A percentile compares a stretch with the other conserved stretches of the same genome.
Evolutionary conservation across 768 basidiomycete species (phyloP).

Genomic region (Amanita muscaria): DNA sequence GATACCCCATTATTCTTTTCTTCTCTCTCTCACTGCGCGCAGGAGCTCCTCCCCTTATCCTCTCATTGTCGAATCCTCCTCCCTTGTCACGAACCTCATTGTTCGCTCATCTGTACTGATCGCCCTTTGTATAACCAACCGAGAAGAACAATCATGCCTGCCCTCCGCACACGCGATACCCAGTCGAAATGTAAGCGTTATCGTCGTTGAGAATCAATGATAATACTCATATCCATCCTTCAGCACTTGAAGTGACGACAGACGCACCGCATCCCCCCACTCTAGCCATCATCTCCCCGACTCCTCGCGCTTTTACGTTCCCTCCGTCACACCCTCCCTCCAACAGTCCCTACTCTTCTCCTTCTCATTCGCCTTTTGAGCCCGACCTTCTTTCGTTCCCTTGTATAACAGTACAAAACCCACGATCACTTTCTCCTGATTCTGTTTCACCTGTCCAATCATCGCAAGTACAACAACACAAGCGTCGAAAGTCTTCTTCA

Average conservation of each 20-base stretch:
- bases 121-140: constrained; percentile 17
- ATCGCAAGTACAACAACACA: constrained; percentile 21
- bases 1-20: constrained; percentile 41
- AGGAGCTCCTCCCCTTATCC: constrained; percentile 25
- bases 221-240: constrained; percentile 6
- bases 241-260: constrained; percentile 72
- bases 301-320: constrained; percentile 65
- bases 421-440: constrained; percentile 35
- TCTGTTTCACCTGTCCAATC: constrained; percentile 32
- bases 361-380: constrained; percentile 65
- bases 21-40: constrained; percentile 19
- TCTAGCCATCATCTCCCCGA: constrained; percentile 57
- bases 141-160: constrained; percentile 56
- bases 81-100: constrained; percentile 6
- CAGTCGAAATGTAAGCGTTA: constrained; percentile 36
- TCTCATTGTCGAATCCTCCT: constrained; percentile 12
- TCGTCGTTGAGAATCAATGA: background rate
- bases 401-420: constrained; percentile 23
- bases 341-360: constrained; percentile 64
- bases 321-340: constrained; percentile 41
- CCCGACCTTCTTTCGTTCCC: constrained; percentile 47
- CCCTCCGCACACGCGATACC: constrained; percentile 72
- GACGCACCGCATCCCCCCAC: constrained; percentile 48
- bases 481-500: constrained; percentile 45
- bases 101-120: constrained; percentile 12